Conservation (phyloP, 805 yeast species). For the Cyberlindnera suaveolens region DNA sequence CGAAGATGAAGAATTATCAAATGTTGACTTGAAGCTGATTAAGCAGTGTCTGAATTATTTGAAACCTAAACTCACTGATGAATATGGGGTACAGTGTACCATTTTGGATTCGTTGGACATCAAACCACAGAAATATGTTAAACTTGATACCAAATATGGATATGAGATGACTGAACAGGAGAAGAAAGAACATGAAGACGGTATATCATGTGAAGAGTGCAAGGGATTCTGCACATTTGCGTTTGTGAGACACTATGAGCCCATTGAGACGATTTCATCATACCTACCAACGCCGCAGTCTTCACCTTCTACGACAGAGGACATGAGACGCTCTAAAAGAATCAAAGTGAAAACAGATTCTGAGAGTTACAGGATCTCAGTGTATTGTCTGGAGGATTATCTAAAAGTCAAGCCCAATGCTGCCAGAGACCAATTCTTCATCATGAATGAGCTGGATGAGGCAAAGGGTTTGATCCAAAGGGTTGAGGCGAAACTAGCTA, state of each 20-base stretch:
- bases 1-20: slow-evolving; percentile 14
- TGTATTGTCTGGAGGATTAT: slow-evolving; percentile 22
- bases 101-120: slow-evolving; percentile 10
- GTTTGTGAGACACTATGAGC: slow-evolving; percentile 23
- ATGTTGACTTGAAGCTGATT: slow-evolving; percentile 18
- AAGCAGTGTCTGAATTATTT: slow-evolving; percentile 18
- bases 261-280: slow-evolving; percentile 4
- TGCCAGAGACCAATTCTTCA: slow-evolving; percentile 10
- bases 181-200: slow-evolving; percentile 22
- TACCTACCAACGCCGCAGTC: slow-evolving; percentile 19
- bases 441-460: slow-evolving; percentile 12
- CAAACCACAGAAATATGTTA: slow-evolving; percentile 9
- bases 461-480: slow-evolving; percentile 12
- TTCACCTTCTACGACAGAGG: slow-evolving; percentile 15
- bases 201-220: slow-evolving; percentile 29
- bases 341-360: slow-evolving; percentile 14
- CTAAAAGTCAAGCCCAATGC: slow-evolving; percentile 7
- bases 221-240: slow-evolving; percentile 33
- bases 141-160: not conserved
- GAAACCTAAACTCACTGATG: slow-evolving; percentile 18
- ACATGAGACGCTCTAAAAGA: slow-evolving; percentile 21
- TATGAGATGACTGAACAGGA: slow-evolving; percentile 3
- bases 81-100: slow-evolving; percentile 16
- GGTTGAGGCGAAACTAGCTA: slow-evolving; percentile 7
- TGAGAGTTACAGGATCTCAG: slow-evolving; percentile 5